Percentiles rank a stretch among this genome's conserved stretches.
These are phyloP conservation scores for Potentilla sterilis DNA, from an alignment of 306 rosid genomes.

Conservation along the genomic window DNA sequence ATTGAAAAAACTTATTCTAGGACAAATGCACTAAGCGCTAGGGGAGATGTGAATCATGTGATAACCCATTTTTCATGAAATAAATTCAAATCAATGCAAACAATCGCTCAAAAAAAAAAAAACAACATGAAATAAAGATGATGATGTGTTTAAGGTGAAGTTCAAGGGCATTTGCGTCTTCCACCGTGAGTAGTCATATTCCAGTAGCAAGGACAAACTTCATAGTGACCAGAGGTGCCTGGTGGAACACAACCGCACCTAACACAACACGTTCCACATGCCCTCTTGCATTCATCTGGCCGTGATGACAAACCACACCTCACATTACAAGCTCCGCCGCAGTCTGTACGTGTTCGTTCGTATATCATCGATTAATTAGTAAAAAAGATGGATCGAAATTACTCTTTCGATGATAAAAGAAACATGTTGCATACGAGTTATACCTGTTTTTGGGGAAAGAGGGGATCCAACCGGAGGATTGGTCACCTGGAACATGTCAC, in stretches of 20 bases:
- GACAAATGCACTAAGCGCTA: background rate
- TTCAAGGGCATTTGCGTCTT: conserved; percentile 68
- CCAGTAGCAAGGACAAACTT: conserved; percentile 63
- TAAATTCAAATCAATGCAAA: background rate
- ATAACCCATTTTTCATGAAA: background rate
- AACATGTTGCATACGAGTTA: background rate
- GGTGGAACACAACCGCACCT: conserved; percentile 74
- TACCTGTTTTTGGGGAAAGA: conserved; percentile 13
- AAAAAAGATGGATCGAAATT: background rate
- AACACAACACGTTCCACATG: conserved; percentile 65
- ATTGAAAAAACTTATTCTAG: too few species aligned
- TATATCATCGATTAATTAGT: background rate
- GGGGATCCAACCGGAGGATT: conserved; percentile 22
- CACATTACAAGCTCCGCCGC: conserved; percentile 41
- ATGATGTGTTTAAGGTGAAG: background rate
- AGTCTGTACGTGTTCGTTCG: conserved; percentile 28
- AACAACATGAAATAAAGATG: background rate
- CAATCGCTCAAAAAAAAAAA: background rate
- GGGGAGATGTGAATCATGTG: too few species aligned
- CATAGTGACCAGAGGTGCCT: conserved; percentile 63
- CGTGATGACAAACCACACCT: conserved; percentile 60
- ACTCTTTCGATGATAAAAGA: background rate
- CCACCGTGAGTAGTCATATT: conserved; percentile 64
- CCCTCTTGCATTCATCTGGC: conserved; percentile 50
- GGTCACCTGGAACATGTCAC: conserved; percentile 22